Evolutionary conservation across 2,329 filamentous ascomycete genomes (phyloP).

Genomic region (Talaromyces sp.): DNA sequence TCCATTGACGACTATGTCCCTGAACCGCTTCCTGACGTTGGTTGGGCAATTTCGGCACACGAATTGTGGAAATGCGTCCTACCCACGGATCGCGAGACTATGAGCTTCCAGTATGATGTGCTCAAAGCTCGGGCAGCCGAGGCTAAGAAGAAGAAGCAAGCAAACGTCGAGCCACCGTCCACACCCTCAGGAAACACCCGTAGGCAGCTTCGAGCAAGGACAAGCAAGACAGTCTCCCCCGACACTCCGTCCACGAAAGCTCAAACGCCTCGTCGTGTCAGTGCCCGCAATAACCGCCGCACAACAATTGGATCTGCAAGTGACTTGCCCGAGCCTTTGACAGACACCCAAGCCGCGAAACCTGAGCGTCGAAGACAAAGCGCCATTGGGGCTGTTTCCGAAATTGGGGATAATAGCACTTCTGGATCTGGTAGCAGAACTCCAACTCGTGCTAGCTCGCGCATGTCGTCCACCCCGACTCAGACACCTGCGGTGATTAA

Average conservation of each 20-base stretch:
- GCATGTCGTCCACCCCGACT: slow-evolving; percentile 22
- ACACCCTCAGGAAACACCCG: slow-evolving; percentile 52
- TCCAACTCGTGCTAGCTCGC: slow-evolving; percentile 19
- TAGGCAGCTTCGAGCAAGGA: slow-evolving; percentile 71
- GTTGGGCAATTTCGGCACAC: slow-evolving; percentile 79
- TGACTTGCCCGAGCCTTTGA: slow-evolving; percentile 40
- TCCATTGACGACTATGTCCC: slow-evolving; percentile 49
- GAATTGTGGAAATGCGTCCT: slow-evolving; percentile 81
- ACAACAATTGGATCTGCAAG: slow-evolving; percentile 58
- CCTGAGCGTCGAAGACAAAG: slow-evolving; percentile 25
- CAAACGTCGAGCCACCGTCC: slow-evolving; percentile 44
- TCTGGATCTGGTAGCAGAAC: slow-evolving; percentile 14
- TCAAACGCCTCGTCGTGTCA: slow-evolving; percentile 51
- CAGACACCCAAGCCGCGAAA: background rate
- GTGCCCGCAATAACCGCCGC: slow-evolving; percentile 49
- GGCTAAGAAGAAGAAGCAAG: slow-evolving; percentile 62
- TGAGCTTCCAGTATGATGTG: slow-evolving; percentile 74
- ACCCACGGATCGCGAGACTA: slow-evolving; percentile 68
- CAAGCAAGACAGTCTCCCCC: slow-evolving; percentile 45
- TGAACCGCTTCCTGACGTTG: slow-evolving; percentile 73
- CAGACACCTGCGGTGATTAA: slow-evolving; percentile 41
- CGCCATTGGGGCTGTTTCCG: slow-evolving; percentile 21
- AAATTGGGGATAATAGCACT: slow-evolving; percentile 15
- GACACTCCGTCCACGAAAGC: slow-evolving; percentile 48
- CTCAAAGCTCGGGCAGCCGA: slow-evolving; percentile 66